phyloP scores from a whole-genome alignment of 331 rosid genomes.

The Pyrus hybrid region DNA sequence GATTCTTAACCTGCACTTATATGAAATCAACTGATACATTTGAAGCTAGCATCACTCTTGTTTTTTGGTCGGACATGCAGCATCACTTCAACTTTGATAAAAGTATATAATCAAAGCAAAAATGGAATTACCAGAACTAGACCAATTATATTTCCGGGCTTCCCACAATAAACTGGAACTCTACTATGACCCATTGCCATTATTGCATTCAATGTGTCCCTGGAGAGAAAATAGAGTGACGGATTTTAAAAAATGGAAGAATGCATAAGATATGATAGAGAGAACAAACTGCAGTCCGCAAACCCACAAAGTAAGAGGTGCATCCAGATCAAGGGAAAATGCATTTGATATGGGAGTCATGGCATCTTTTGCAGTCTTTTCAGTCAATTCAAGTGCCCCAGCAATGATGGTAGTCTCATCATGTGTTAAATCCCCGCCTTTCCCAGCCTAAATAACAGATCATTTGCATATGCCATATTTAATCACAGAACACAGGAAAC shows the following conservation, averaged over 20 bases:
- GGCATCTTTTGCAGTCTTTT: conserved; percentile 96
- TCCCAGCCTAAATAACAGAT: conserved; percentile 69
- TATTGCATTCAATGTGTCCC: conserved; percentile 79
- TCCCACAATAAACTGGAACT: conserved; percentile 82
- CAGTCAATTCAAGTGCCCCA: conserved; percentile 97
- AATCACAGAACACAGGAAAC: conserved; percentile 1
- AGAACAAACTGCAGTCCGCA: conserved; percentile 24
- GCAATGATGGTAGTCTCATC: conserved; percentile 95
- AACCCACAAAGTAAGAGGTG: conserved; percentile 85
- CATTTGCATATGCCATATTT: conserved; percentile 7
- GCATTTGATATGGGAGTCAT: conserved; percentile 92
- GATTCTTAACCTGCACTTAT: conserved; percentile 78
- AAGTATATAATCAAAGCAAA: not conserved
- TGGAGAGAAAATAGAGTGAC: conserved; percentile 16
- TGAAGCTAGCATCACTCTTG: not conserved
- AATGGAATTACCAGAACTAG: conserved; percentile 75
- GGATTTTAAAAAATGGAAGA: conserved; percentile 20
- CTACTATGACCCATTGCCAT: conserved; percentile 95
- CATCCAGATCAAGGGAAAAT: conserved; percentile 93
- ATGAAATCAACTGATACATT: conserved; percentile 4
- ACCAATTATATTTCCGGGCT: conserved; percentile 70
- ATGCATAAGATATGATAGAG: conserved; percentile 10
- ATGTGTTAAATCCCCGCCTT: conserved; percentile 96
- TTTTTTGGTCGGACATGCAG: not conserved
- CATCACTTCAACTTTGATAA: not conserved